phyloP scores from a whole-genome alignment of 176 grass and related monocot species.

The Typha latifolia region DNA sequence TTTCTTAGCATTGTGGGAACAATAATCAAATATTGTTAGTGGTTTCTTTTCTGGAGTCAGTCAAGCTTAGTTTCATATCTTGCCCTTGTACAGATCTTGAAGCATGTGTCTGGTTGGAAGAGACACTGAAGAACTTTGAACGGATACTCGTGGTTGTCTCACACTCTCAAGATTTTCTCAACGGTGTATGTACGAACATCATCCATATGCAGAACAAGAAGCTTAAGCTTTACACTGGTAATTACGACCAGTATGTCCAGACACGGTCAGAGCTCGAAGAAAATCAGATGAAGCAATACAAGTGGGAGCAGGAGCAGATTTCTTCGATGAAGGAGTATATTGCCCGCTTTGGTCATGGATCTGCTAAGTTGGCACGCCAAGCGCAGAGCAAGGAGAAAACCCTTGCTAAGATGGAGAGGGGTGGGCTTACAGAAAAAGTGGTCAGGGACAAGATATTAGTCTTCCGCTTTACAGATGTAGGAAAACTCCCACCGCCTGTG shows the following conservation, averaged over 20 bases:
- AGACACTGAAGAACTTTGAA: constrained; percentile 76
- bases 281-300: constrained; percentile 97
- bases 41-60: neutral
- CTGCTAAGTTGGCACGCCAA: constrained; percentile 80
- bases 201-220: constrained; percentile 90
- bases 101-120: constrained; percentile 94
- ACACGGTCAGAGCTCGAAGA: constrained; percentile 71
- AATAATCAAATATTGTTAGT: neutral
- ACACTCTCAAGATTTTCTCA: constrained; percentile 84
- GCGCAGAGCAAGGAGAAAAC: constrained; percentile 95
- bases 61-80: neutral
- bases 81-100: constrained; percentile 66
- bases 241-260: constrained; percentile 81
- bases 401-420: constrained; percentile 94
- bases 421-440: constrained; percentile 80
- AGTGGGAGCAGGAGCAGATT: constrained; percentile 92
- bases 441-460: constrained; percentile 55
- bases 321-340: constrained; percentile 90
- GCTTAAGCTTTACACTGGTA: constrained; percentile 88
- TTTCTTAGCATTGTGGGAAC: no score
- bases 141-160: constrained; percentile 76
- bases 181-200: constrained; percentile 91
- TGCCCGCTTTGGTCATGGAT: constrained; percentile 86
- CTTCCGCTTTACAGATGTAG: constrained; percentile 70
- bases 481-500: constrained; percentile 77